Conservation (phyloP, 129 eudicot genomes). For the Flaveria sonorensis region DNA sequence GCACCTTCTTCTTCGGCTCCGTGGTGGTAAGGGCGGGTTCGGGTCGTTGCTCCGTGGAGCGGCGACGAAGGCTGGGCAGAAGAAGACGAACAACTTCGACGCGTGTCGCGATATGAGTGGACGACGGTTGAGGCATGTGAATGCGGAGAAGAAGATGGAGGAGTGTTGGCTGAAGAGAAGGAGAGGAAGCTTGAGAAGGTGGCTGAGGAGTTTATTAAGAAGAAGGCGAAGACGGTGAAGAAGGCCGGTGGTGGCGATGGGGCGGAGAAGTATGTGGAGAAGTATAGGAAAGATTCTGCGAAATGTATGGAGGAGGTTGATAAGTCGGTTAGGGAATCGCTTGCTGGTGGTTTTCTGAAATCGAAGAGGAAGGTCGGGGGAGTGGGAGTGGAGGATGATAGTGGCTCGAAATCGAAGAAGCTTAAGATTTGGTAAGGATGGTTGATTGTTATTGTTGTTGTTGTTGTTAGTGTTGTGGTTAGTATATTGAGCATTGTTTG, state of each 20-base stretch:
- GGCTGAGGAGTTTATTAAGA: slow-evolving; percentile 87
- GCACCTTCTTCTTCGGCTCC: slow-evolving; percentile 55
- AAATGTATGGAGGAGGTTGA: slow-evolving; percentile 91
- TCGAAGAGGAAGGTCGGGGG: slow-evolving; percentile 57
- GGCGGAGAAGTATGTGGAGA: slow-evolving; percentile 77
- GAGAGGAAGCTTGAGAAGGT: slow-evolving; percentile 81
- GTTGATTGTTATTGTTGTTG: not conserved
- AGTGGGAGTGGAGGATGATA: slow-evolving; percentile 28
- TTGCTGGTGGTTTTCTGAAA: slow-evolving; percentile 46
- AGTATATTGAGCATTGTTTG: not conserved
- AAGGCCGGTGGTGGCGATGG: slow-evolving; percentile 57
- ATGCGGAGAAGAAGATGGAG: slow-evolving; percentile 93
- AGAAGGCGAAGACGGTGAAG: slow-evolving; percentile 51
- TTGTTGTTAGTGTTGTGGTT: not conserved
- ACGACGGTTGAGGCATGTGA: slow-evolving; percentile 90
- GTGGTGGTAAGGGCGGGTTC: slow-evolving; percentile 97
- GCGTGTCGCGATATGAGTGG: slow-evolving; percentile 99
- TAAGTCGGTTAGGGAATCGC: slow-evolving; percentile 77
- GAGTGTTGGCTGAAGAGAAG: slow-evolving; percentile 79
- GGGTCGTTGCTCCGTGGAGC: slow-evolving; percentile 91
- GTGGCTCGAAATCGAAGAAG: slow-evolving; percentile 47
- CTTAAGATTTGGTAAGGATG: slow-evolving; percentile 71
- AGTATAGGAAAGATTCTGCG: slow-evolving; percentile 82
- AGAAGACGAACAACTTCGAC: slow-evolving; percentile 89
- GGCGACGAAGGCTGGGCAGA: slow-evolving; percentile 93